phyloP scores from a whole-genome alignment of 2,329 filamentous ascomycete species.

The Escovopsis sp. region DNA sequence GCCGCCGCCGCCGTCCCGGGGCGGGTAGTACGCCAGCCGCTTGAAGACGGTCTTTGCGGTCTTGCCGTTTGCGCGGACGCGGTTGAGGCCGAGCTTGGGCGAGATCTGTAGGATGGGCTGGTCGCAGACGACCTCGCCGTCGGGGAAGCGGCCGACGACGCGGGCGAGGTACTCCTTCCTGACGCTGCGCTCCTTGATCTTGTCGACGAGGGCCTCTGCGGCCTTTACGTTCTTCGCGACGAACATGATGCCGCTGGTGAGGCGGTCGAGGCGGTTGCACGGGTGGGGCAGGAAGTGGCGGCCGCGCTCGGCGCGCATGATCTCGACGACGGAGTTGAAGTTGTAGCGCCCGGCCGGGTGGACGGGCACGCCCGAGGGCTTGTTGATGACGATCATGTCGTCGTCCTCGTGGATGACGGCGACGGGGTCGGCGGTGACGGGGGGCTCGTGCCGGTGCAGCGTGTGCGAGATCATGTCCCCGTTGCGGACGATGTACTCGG shows the following conservation, averaged over 20 bases:
- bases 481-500: constrained; percentile 63
- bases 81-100: constrained; percentile 85
- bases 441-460: constrained; percentile 88
- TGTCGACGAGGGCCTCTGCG: constrained; percentile 59
- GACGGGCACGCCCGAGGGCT: constrained; percentile 86
- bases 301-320: constrained; percentile 65
- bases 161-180: constrained; percentile 92
- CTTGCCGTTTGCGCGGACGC: constrained; percentile 88
- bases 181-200: constrained; percentile 69
- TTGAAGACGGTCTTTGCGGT: constrained; percentile 83
- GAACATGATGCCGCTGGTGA: constrained; percentile 98
- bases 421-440: constrained; percentile 68
- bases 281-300: constrained; percentile 44
- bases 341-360: constrained; percentile 92
- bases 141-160: constrained; percentile 82
- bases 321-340: constrained; percentile 88
- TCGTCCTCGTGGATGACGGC: constrained; percentile 81
- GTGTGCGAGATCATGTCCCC: constrained; percentile 88
- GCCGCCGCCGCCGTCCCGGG: constrained; percentile 15
- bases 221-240: constrained; percentile 74
- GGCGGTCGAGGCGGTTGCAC: constrained; percentile 83
- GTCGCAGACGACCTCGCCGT: constrained; percentile 81
- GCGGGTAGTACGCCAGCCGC: constrained; percentile 78
- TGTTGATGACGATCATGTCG: constrained; percentile 91
- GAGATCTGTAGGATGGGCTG: constrained; percentile 90